Percentiles rank a stretch among this genome's conserved stretches.
Evolutionary conservation across 1,284 basidiomycete genomes (phyloP).

Genomic region (Ustilago loliicola): DNA sequence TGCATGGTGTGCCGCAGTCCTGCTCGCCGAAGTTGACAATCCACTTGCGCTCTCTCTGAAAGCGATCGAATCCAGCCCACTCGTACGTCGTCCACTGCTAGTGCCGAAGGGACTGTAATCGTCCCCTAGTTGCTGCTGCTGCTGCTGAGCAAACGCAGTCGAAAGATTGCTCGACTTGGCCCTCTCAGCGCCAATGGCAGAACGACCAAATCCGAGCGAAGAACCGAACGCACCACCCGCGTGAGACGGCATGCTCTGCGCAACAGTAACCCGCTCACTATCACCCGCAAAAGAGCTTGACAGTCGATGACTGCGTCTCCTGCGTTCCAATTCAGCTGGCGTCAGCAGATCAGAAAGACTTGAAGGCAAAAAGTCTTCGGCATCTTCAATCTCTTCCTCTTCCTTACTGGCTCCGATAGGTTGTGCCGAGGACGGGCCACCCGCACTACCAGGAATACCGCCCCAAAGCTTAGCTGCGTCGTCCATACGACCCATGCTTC

Average conservation of each 20-base stretch:
- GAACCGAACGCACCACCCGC: conserved; percentile 21
- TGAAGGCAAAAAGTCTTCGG: conserved; percentile 73
- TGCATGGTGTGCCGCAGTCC: conserved; percentile 75
- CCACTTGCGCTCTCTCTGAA: conserved; percentile 28
- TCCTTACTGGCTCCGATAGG: conserved; percentile 22
- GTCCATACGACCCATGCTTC: conserved; percentile 47
- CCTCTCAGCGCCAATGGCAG: conserved; percentile 35
- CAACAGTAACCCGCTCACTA: conserved; percentile 29
- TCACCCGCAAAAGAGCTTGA: conserved; percentile 46
- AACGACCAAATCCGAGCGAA: conserved; percentile 37
- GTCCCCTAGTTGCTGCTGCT: conserved; percentile 24
- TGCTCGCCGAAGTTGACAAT: conserved; percentile 31
- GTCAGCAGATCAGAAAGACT: conserved; percentile 68
- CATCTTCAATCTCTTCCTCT: conserved; percentile 49
- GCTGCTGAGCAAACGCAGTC: conserved; percentile 45
- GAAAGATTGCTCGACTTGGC: conserved; percentile 48
- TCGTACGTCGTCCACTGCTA: conserved; percentile 14
- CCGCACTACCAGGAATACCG: conserved; percentile 18
- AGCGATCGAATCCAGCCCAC: conserved; percentile 42
- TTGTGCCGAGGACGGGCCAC: not conserved
- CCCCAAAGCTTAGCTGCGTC: conserved; percentile 46
- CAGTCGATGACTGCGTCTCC: conserved; percentile 43
- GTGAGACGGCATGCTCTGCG: conserved; percentile 63
- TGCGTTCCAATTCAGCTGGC: conserved; percentile 66
- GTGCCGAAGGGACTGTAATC: conserved; percentile 26